Evolutionary conservation across 768 basidiomycete genomes (phyloP), one percentile per base, ranked within the genome.

Genomic region (Auricularia sp.): DNA sequence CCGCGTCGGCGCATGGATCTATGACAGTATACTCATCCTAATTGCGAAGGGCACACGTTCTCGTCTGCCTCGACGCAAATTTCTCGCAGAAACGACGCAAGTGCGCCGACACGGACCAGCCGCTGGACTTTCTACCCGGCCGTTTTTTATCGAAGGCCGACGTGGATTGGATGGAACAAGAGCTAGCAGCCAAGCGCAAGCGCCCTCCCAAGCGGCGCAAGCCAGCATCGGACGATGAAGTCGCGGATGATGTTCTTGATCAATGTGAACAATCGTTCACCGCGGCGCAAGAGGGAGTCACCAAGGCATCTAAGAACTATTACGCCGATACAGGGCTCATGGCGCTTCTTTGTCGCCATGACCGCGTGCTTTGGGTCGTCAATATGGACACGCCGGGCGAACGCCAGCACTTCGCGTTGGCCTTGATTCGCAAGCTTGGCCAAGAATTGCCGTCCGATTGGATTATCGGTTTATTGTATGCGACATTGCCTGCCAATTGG

Each of bases 361-460:
- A 70, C 63, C 6, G 33, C 13, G 67, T 68, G 0, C 64, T 79
- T 0, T 76, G 76, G 34, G 65, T 78, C 3, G 74, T 75, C 18
- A 79, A 82, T 61, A 78, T 81, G 16, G 73, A 76, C 65, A 71
- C 76, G 1, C 71, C 76, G 14, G 75, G 78, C 3, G 74, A 79
- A 63, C 68, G 77, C 65, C 76, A 79, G 62, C 73, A 78, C n/a
- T 80, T 75, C 66, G 70, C 72, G 29, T 67, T 80, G 3, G 69
- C 77, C 0, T 68, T 79, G 0, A 66, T 80, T 5, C 65, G 74
- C 37, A 67, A 74, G 34, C 64, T 79, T 2, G 73, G 71, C 59
- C 62, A 63, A 0, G 61, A 73, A 0, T 61, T 80, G 1, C 80
- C 79, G 0, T 21, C 64, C 0, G 1, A 67, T 0, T 70, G 73